Evolutionary conservation across 768 basidiomycete species (phyloP).

Genomic region (Lentinula lateritia): DNA sequence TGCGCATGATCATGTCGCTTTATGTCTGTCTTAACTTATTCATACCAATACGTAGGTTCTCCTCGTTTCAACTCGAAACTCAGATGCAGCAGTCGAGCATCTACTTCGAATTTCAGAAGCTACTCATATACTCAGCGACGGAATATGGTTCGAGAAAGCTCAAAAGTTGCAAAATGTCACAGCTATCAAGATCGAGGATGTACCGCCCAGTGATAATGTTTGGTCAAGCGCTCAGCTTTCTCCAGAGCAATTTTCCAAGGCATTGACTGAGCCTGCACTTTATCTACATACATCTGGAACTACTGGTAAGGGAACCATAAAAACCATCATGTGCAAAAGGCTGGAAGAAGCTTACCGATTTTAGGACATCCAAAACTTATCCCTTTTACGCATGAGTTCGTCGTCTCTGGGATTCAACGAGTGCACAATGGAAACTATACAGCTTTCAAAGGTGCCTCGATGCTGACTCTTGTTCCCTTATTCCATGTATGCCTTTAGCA

Average conservation of each 20-base stretch:
- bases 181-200: not conserved
- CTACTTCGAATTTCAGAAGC: not conserved
- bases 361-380: not conserved
- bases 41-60: not conserved
- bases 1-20: not conserved
- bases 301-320: not conserved
- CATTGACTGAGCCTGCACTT: not conserved
- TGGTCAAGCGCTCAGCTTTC: not conserved
- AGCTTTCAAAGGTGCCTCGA: not conserved
- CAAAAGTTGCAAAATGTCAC: not conserved
- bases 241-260: not conserved
- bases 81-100: not conserved
- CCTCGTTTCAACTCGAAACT: not conserved
- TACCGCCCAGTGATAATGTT: not conserved
- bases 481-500: not conserved
- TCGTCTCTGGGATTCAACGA: not conserved
- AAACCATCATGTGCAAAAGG: not conserved
- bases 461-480: not conserved
- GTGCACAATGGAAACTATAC: not conserved
- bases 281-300: not conserved
- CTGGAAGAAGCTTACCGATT: not conserved
- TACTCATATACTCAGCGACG: not conserved
- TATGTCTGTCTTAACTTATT: not conserved
- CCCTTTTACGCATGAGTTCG: not conserved
- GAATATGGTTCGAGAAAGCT: not conserved